Conservation (phyloP, 2,329 filamentous ascomycete genomes). For the Nannizzia gypsea region DNA sequence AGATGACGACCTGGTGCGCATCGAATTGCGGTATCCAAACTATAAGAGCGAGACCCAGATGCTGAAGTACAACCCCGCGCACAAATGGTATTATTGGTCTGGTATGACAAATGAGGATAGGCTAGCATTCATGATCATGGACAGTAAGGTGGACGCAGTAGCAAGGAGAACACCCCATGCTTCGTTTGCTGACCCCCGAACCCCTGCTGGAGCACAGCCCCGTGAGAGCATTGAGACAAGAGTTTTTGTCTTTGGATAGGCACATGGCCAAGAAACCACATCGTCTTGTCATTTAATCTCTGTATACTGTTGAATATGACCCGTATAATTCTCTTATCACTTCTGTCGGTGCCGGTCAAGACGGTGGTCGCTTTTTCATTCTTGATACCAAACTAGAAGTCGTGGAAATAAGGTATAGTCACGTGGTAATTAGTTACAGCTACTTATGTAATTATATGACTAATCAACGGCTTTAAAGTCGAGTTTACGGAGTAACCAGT, state of each 20-base stretch:
- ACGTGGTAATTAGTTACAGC: too few species aligned
- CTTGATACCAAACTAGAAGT: too few species aligned
- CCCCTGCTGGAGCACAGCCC: constrained; percentile 54
- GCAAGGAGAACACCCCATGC: constrained; percentile 52
- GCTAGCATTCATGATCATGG: constrained; percentile 68
- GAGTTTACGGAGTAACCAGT: too few species aligned
- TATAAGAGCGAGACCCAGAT: constrained; percentile 63
- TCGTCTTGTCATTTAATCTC: neutral
- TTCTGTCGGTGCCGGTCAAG: too few species aligned
- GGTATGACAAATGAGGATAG: constrained; percentile 64
- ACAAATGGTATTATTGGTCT: constrained; percentile 69
- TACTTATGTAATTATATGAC: too few species aligned
- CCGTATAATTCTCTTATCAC: neutral
- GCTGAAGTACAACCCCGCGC: constrained; percentile 48
- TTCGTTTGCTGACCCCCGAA: constrained; percentile 66
- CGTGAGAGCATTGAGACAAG: constrained; percentile 86
- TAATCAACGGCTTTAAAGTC: too few species aligned
- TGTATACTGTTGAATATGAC: neutral
- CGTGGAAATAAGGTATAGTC: too few species aligned
- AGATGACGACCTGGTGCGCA: constrained; percentile 54
- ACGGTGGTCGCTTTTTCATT: too few species aligned
- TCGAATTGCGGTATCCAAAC: constrained; percentile 62
- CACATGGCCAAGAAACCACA: neutral
- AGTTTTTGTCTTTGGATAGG: constrained; percentile 63
- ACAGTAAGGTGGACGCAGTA: constrained; percentile 44